These are phyloP conservation scores for Rhizoclosmatium sp. DNA, from an alignment of 192 early-diverging fungal species.

Conservation along the genomic window DNA sequence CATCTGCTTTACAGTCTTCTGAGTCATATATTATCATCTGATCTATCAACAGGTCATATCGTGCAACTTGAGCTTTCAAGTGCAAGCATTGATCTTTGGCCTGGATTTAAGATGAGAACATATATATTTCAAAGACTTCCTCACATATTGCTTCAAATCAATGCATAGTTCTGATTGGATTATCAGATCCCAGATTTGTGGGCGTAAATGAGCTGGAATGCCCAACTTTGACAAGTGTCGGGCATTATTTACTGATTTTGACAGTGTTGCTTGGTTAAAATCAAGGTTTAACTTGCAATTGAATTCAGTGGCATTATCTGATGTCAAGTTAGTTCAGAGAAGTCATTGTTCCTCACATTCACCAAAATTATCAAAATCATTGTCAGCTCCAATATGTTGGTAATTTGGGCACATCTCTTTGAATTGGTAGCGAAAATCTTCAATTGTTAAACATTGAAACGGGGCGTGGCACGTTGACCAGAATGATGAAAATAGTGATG, in stretches of 20 bases:
- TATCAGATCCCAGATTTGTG: slow-evolving; percentile 55
- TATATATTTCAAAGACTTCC: slow-evolving; percentile 4
- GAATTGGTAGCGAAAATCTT: slow-evolving; percentile 43
- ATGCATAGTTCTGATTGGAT: slow-evolving; percentile 52
- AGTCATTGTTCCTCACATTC: neutral
- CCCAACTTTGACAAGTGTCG: slow-evolving; percentile 49
- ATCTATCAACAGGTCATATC: slow-evolving; percentile 56
- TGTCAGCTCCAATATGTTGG: slow-evolving; percentile 42
- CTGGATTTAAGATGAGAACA: slow-evolving; percentile 19
- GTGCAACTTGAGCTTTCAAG: slow-evolving; percentile 44
- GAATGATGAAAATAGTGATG: slow-evolving; percentile 13
- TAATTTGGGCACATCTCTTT: slow-evolving; percentile 34
- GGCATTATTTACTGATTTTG: slow-evolving; percentile 22
- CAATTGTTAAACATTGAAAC: slow-evolving; percentile 22
- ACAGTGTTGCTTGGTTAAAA: neutral
- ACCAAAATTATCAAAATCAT: slow-evolving; percentile 12
- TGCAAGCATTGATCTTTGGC: slow-evolving; percentile 40
- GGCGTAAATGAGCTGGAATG: slow-evolving; percentile 48
- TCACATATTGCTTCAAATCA: slow-evolving; percentile 31
- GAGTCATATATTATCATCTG: slow-evolving; percentile 52
- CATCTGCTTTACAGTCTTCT: slow-evolving; percentile 60
- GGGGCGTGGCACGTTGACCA: slow-evolving; percentile 35
- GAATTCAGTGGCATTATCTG: no score
- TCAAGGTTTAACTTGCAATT: no score
- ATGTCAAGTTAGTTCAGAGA: no score